Conservation (phyloP, 2,329 filamentous ascomycete species). For the Exutisphaerella laricina region DNA sequence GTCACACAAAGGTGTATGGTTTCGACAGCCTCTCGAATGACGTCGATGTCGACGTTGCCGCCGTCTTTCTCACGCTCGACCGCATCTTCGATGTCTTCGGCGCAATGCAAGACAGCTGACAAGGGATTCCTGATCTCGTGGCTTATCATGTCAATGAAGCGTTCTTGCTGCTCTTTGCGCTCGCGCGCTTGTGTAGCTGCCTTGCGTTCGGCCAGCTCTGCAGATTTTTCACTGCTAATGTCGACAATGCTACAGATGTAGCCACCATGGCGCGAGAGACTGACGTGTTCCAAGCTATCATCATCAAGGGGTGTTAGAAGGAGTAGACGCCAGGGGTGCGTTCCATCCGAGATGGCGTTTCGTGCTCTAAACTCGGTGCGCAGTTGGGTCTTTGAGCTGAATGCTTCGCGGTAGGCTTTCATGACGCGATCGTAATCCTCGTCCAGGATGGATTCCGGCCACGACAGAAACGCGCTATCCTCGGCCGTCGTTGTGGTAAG, state of each 20-base stretch:
- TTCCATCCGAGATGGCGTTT: too few relatives aligned
- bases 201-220: conserved; percentile 39
- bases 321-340: conserved; percentile 39
- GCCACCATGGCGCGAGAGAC: conserved; percentile 34
- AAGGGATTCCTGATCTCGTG: conserved; percentile 38
- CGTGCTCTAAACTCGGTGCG: conserved; percentile 41
- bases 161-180: conserved; percentile 42
- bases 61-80: conserved; percentile 16
- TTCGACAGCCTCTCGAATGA: conserved; percentile 26
- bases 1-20: conserved; percentile 41
- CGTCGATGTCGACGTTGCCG: conserved; percentile 16
- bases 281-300: conserved; percentile 31
- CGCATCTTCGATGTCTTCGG: conserved; percentile 38
- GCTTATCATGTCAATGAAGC: conserved; percentile 43
- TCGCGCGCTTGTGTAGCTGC: conserved; percentile 41
- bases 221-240: conserved; percentile 43
- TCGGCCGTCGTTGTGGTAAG: conserved; percentile 40
- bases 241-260: conserved; percentile 45
- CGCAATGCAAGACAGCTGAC: conserved; percentile 38
- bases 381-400: conserved; percentile 35
- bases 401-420: conserved; percentile 40
- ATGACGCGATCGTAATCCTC: conserved; percentile 43
- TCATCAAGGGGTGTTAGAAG: conserved; percentile 40
- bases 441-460: conserved; percentile 43
- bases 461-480: conserved; percentile 39